Evolutionary conservation across 2,329 filamentous ascomycete genomes (phyloP).

Genomic region (Bisporella sp.): DNA sequence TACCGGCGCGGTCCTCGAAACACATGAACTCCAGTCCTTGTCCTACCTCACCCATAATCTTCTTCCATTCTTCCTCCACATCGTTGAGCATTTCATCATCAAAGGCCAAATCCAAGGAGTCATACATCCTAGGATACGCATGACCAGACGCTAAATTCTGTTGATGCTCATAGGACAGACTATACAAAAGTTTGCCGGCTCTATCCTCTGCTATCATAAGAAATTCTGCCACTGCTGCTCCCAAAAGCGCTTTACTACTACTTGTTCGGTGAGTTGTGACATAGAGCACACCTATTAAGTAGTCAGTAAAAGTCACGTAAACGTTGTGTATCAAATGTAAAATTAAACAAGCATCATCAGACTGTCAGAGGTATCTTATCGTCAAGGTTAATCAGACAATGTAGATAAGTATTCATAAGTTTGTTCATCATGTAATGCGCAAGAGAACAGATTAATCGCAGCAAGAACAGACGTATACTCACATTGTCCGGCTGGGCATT

Average conservation of each 20-base stretch:
- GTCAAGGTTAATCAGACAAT: slow-evolving; percentile 97
- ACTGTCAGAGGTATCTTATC: slow-evolving; percentile 80
- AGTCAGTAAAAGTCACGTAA: slow-evolving; percentile 11
- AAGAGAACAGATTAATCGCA: neutral
- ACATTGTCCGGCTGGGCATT: slow-evolving; percentile 87
- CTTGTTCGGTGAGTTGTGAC: slow-evolving; percentile 17
- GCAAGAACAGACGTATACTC: slow-evolving; percentile 42
- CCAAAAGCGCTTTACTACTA: slow-evolving; percentile 13
- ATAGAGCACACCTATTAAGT: slow-evolving; percentile 28
- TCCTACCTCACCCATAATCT: slow-evolving; percentile 35
- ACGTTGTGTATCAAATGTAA: slow-evolving; percentile 3
- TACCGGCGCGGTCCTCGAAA: slow-evolving; percentile 68
- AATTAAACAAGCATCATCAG: slow-evolving; percentile 54
- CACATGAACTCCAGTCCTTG: slow-evolving; percentile 53
- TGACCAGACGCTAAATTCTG: slow-evolving; percentile 18
- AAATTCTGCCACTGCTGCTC: slow-evolving; percentile 3
- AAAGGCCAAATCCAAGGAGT: slow-evolving; percentile 62
- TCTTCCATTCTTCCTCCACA: slow-evolving; percentile 66
- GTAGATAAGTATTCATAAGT: slow-evolving; percentile 97
- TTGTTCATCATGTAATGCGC: slow-evolving; percentile 72
- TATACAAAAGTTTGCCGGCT: slow-evolving; percentile 36
- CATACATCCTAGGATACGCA: slow-evolving; percentile 17
- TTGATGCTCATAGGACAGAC: slow-evolving; percentile 49
- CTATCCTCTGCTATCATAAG: slow-evolving; percentile 28
- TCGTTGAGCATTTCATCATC: slow-evolving; percentile 61